Evolutionary conservation across 31 red algal genomes (phyloP).

Genomic region (Odonthalia washingtoniensis): DNA sequence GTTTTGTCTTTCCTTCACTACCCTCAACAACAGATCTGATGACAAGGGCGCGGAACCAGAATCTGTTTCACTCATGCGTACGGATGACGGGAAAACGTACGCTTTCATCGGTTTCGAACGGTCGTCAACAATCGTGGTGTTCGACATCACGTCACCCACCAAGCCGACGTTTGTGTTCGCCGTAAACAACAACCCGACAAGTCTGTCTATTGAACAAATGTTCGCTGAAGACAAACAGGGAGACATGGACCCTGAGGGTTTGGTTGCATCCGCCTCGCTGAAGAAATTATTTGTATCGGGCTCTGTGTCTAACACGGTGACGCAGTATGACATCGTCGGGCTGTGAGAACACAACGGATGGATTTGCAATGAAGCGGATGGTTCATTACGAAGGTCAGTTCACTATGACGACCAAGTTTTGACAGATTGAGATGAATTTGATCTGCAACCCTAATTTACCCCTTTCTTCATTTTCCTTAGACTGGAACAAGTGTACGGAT

Average conservation of each 20-base stretch:
- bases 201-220: slow-evolving; percentile 46
- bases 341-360: no score
- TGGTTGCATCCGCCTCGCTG: slow-evolving; percentile 54
- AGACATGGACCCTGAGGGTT: slow-evolving; percentile 70
- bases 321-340: slow-evolving; percentile 64
- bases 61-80: slow-evolving; percentile 57
- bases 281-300: slow-evolving; percentile 67
- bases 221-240: slow-evolving; percentile 69
- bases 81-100: slow-evolving; percentile 43
- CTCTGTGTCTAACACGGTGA: slow-evolving; percentile 69
- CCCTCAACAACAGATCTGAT: slow-evolving; percentile 49
- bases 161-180: slow-evolving; percentile 62
- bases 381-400: no score
- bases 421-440: no score
- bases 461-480: no score
- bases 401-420: no score
- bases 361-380: no score
- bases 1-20: neutral
- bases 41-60: slow-evolving; percentile 87
- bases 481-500: no score
- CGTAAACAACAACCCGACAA: slow-evolving; percentile 59
- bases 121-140: slow-evolving; percentile 69
- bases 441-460: no score
- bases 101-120: slow-evolving; percentile 77
- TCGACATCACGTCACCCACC: slow-evolving; percentile 66